Base-by-base conservation (phyloP, 1,284 basidiomycete species). In the Marasmius fiardii region DNA sequence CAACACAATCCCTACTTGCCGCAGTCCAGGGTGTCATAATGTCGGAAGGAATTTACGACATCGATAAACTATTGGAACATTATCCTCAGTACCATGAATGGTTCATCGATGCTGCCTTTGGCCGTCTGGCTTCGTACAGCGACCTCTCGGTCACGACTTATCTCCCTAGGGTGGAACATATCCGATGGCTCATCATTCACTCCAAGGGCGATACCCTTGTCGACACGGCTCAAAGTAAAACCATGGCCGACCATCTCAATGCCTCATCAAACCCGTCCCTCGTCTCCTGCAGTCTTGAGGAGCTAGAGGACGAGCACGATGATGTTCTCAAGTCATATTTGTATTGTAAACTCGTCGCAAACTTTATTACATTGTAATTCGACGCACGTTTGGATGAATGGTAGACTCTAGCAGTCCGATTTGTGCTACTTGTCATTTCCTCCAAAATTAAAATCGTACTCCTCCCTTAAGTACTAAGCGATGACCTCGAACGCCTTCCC, bases 21-120 rank as follows among this genome's bases (percentile, higher is more conserved):
- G 73, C 80, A 4, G 77, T 83, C 12, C 74, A 74, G 51, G 86
- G 74, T 7, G 70, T 90, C 53, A 68, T 84, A 51, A 58, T 86
- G 60, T 85, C 88, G 0, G 88, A 88, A 67, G 90, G 90, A 28
- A 85, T 92, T 61, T 91, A 86, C 69, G 83, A 91, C 67, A 67
- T 90, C 60, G 85, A 89, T 66, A 63, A 74, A 4, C 76, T 92
- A 39, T 71, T 89, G 41, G 60, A 64, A 7, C 76, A 72, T 54
- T 90, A 88, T 70, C 88, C 90, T 1, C 34, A 53, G 26, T 92
- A 91, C 67, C 77, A 74, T 48, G 62, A 71, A 1, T 85, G 82
- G 85, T 92, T 92, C 68, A 77, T 92, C 58, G 76, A 77, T 44
- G 65, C 74, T 31, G 72, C 83, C 0, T 92, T 92, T 62, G 86